Conservation (phyloP, 768 basidiomycete genomes). For the Termitomyces sp. region DNA sequence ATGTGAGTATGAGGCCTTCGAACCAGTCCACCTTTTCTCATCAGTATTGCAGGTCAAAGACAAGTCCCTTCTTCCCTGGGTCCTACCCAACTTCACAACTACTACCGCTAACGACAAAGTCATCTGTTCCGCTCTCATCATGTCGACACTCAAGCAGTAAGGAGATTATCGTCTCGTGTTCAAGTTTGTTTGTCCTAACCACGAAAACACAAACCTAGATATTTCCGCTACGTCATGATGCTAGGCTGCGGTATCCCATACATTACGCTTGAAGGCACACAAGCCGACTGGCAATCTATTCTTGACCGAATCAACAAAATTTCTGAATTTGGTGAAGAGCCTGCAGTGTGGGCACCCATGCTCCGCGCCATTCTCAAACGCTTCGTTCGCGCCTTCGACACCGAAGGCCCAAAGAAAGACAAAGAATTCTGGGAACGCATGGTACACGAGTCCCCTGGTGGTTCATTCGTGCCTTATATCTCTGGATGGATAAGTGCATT, state of each 20-base stretch:
- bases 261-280: constrained; percentile 30
- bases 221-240: constrained; percentile 30
- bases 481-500: too few species aligned
- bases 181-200: too few species aligned
- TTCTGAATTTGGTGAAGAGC: constrained; percentile 29
- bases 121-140: constrained; percentile 36
- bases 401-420: constrained; percentile 18
- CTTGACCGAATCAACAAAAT: constrained; percentile 33
- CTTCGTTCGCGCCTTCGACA: constrained; percentile 34
- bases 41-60: constrained; percentile 11
- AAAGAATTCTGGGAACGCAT: constrained; percentile 37
- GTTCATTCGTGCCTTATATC: too few species aligned
- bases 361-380: constrained; percentile 35
- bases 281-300: background rate
- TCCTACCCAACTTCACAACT: constrained; percentile 41
- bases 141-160: constrained; percentile 34
- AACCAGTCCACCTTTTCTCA: constrained; percentile 4
- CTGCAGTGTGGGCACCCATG: constrained; percentile 33
- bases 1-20: constrained; percentile 33
- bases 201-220: constrained; percentile 15
- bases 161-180: background rate
- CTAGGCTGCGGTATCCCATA: constrained; percentile 38
- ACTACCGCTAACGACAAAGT: constrained; percentile 36
- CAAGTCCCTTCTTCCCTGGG: constrained; percentile 32
- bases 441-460: background rate